Conservation (phyloP, 306 rosid species). For the Abrus pulchellus region DNA sequence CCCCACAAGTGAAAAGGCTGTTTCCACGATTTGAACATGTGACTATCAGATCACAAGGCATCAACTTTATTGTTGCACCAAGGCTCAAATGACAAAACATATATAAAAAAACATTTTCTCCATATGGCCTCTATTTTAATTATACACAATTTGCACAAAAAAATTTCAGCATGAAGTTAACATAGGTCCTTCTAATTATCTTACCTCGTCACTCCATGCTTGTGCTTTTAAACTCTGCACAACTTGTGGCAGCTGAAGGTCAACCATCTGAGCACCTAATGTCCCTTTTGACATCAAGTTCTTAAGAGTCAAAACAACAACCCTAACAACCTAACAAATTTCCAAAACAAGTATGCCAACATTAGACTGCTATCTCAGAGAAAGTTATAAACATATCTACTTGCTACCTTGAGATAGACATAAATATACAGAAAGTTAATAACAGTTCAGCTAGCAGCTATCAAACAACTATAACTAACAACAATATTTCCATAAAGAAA, state of each 20-base stretch:
- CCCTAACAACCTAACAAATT: conserved; percentile 92
- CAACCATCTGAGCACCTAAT: conserved; percentile 97
- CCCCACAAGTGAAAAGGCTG: not conserved
- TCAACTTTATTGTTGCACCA: not conserved
- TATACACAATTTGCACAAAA: conserved; percentile 38
- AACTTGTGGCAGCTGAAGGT: conserved; percentile 88
- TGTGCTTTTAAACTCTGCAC: conserved; percentile 98
- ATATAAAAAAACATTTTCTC: conserved; percentile 39
- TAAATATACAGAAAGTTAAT: conserved; percentile 22
- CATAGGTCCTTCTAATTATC: conserved; percentile 41
- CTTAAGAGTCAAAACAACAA: conserved; percentile 86
- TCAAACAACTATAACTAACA: conserved; percentile 21
- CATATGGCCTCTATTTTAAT: conserved; percentile 15
- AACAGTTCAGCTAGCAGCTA: conserved; percentile 28
- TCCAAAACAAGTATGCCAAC: conserved; percentile 45
- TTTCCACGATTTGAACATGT: not conserved
- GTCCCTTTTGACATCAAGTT: conserved; percentile 89
- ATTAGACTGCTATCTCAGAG: conserved; percentile 39
- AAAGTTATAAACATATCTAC: conserved; percentile 33
- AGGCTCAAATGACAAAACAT: not conserved
- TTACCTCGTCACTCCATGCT: conserved; percentile 99
- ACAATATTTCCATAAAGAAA: conserved; percentile 14
- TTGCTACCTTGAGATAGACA: conserved; percentile 32
- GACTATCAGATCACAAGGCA: not conserved
- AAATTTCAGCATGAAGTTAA: conserved; percentile 39